These are phyloP conservation scores for Pseudophaeomoniella oleicola DNA, from an alignment of 2,329 filamentous ascomycete genomes.

Conservation along the genomic window DNA sequence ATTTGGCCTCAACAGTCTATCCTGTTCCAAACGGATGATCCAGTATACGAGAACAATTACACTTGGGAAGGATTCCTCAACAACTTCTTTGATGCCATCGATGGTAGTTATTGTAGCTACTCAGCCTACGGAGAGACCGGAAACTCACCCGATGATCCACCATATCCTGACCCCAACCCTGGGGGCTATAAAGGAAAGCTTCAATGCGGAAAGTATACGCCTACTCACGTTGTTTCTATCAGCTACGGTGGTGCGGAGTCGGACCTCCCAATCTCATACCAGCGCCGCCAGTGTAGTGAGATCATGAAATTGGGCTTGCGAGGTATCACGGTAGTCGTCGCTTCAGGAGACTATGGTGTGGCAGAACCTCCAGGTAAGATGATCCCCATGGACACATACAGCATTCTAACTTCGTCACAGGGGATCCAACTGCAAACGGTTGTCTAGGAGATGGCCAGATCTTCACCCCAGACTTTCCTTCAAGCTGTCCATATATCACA, in stretches of 20 bases:
- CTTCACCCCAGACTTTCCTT: slow-evolving; percentile 28
- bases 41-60: slow-evolving; percentile 24
- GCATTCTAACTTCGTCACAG: slow-evolving; percentile 4
- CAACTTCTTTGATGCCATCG: slow-evolving; percentile 37
- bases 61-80: slow-evolving; percentile 25
- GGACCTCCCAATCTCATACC: slow-evolving; percentile 20
- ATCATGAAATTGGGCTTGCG: slow-evolving; percentile 36
- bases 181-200: slow-evolving; percentile 9
- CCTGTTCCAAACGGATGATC: slow-evolving; percentile 36
- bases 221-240: slow-evolving; percentile 25
- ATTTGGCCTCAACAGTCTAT: slow-evolving; percentile 36
- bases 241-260: slow-evolving; percentile 28
- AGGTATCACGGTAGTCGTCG: slow-evolving; percentile 33
- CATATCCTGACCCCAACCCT: neutral
- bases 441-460: slow-evolving; percentile 22
- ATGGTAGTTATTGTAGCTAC: slow-evolving; percentile 38
- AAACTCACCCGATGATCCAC: slow-evolving; percentile 20
- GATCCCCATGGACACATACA: slow-evolving; percentile 4
- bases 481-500: slow-evolving; percentile 23
- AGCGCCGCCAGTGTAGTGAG: slow-evolving; percentile 24
- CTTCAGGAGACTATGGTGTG: slow-evolving; percentile 33
- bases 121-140: slow-evolving; percentile 35
- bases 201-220: slow-evolving; percentile 35
- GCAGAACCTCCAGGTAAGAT: slow-evolving; percentile 23
- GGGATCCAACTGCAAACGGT: slow-evolving; percentile 17